Percentiles rank a stretch among this genome's conserved stretches.
Evolutionary conservation across 1,139 yeast genomes (phyloP).

Genomic region (Lodderomyces orthopsilosis): DNA sequence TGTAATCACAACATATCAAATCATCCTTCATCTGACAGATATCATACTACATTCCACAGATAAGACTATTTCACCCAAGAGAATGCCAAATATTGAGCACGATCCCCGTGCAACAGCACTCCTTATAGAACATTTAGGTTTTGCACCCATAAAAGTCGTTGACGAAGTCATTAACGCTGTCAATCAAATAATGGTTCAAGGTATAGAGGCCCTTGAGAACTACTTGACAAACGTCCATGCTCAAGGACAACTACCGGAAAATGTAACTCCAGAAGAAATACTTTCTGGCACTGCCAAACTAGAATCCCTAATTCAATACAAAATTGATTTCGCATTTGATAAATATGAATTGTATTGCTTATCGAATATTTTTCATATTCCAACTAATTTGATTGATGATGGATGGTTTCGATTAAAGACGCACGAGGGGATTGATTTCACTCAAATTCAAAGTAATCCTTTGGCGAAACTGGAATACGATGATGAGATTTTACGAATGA

Average conservation of each 20-base stretch:
- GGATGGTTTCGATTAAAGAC: constrained; percentile 72
- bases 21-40: too few relatives aligned
- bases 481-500: constrained; percentile 31
- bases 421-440: constrained; percentile 54
- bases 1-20: background rate
- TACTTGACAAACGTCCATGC: constrained; percentile 43
- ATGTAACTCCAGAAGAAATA: constrained; percentile 47
- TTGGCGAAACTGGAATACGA: constrained; percentile 29
- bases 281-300: constrained; percentile 75
- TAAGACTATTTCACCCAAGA: too few relatives aligned
- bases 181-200: constrained; percentile 78
- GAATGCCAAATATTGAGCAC: background rate
- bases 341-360: constrained; percentile 80
- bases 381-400: constrained; percentile 59
- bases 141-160: constrained; percentile 79
- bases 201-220: constrained; percentile 76
- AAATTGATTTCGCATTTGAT: constrained; percentile 84
- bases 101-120: constrained; percentile 13
- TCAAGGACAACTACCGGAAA: constrained; percentile 10
- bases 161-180: constrained; percentile 91
- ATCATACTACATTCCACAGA: background rate
- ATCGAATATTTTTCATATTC: constrained; percentile 72
- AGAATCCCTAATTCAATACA: constrained; percentile 72
- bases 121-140: constrained; percentile 83
- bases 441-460: constrained; percentile 7